Evolutionary conservation across 73 alveolate species (phyloP), one percentile per base, ranked within the genome.

Genomic region (Stentor roeselii): DNA sequence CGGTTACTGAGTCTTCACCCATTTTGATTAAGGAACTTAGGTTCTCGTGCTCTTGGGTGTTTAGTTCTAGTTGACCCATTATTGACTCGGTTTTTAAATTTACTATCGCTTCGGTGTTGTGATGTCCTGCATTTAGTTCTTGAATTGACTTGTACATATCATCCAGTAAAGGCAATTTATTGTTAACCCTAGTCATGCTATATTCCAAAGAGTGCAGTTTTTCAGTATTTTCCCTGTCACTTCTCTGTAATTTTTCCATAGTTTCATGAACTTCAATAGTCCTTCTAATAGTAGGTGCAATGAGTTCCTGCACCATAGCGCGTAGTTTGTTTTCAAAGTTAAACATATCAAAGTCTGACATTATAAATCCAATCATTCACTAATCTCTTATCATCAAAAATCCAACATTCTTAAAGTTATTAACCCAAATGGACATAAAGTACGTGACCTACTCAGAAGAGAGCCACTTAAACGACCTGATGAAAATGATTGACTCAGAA

Each of bases 401-500:
- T 21, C 6, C 21, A 6, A 11, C 21, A 50, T 50, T 21, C 21
- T 50, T 11, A 50, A 6, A 50, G 21, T 50, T 50, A 50, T 11
- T 50, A 50, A 67, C 27, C 34, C 41, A 67, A 14, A 67, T 67
- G 59, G 90, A 85, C 88, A 86, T 86, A 27, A 60, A 31, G 36
- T 86, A 59, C 78, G 60, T 60, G 15, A 36, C 38, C n/a, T 86
- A 75, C 78, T 83, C 86, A 37, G 92, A 83, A 31, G 87, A 59
- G 40, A 41, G 60, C 42, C 83, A 88, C 77, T 83, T 88, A 35
- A 59, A 74, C 27, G 67, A 59, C 59, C 90, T 97, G 58, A 95
- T 97, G 84, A 89, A 89, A 39, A 60, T 97, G 90, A 97, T 97
- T 58, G 97, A 94, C 58, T 86, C 90, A 82, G 98, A 93, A 85